Evolutionary conservation across 108 stramenopile species (phyloP).

Genomic region (Nitzschia sp.): DNA sequence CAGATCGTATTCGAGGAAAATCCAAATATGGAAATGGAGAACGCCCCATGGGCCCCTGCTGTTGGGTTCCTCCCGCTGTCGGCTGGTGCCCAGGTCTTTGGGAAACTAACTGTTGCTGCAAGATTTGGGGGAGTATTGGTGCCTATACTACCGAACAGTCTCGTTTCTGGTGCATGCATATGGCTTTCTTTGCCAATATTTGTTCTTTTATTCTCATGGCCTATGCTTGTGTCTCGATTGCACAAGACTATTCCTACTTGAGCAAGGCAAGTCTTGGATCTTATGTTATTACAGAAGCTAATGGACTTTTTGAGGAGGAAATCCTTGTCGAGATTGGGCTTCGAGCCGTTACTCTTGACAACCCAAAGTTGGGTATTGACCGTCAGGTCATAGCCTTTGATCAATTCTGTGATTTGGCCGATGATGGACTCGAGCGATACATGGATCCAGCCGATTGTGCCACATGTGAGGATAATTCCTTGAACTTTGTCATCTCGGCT

Average conservation of each 20-base stretch:
- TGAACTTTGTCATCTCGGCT: conserved; percentile 27
- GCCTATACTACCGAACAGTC: conserved; percentile 10
- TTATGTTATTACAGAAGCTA: conserved; percentile 4
- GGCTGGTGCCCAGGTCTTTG: conserved; percentile 35
- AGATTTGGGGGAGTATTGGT: conserved; percentile 18
- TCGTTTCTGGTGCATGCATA: conserved; percentile 21
- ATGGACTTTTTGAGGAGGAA: conserved; percentile 1
- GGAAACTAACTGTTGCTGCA: conserved; percentile 32
- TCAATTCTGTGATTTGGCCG: conserved; percentile 27
- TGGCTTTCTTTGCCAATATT: conserved; percentile 34
- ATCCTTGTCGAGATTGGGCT: conserved; percentile 36
- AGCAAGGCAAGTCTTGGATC: conserved; percentile 22
- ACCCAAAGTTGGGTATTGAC: conserved; percentile 3
- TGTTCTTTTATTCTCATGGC: conserved; percentile 19
- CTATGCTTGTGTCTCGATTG: conserved; percentile 31
- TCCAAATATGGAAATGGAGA: conserved; percentile 41
- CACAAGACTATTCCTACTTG: conserved; percentile 21
- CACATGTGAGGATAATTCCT: conserved; percentile 21
- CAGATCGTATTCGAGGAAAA: conserved; percentile 38
- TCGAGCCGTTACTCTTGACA: conserved; percentile 29
- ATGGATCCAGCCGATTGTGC: conserved; percentile 29
- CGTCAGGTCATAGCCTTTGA: conserved; percentile 38
- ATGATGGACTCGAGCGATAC: conserved; percentile 29
- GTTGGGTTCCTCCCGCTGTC: conserved; percentile 35
- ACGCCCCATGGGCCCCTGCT: conserved; percentile 33